Evolutionary conservation across 164 flowering plant species (phyloP).

Genomic region (Liquidambar formosana): DNA sequence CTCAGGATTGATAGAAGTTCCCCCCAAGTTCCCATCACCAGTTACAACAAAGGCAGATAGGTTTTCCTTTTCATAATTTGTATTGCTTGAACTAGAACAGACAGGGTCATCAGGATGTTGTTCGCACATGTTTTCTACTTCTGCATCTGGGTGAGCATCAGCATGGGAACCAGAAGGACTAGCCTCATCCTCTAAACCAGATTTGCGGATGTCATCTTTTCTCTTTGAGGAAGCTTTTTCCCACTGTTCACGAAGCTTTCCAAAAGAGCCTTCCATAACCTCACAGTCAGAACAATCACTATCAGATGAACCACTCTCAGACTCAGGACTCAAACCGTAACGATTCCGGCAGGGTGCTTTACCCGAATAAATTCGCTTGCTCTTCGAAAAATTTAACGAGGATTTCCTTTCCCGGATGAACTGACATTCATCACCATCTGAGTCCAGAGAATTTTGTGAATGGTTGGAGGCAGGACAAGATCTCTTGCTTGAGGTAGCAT

Average conservation of each 20-base stretch:
- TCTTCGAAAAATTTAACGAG: conserved; percentile 42
- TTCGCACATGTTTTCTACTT: conserved; percentile 19
- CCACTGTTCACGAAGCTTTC: conserved; percentile 67
- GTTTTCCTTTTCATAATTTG: conserved; percentile 16
- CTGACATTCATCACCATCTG: conserved; percentile 35
- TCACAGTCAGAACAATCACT: conserved; percentile 78
- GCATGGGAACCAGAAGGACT: conserved; percentile 33
- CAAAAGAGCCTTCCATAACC: conserved; percentile 55
- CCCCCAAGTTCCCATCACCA: conserved; percentile 6
- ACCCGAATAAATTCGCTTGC: conserved; percentile 33
- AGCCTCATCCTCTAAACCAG: conserved; percentile 28
- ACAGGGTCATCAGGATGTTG: conserved; percentile 17
- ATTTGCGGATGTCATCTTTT: conserved; percentile 23
- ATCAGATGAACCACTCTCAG: conserved; percentile 48
- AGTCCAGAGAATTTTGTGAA: conserved; percentile 17
- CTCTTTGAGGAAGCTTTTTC: conserved; percentile 58
- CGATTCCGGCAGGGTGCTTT: conserved; percentile 34
- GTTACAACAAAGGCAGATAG: conserved; percentile 12
- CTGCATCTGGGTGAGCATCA: conserved; percentile 23
- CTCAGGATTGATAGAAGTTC: conserved; percentile 1
- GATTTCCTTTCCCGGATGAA: conserved; percentile 24
- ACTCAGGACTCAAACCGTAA: conserved; percentile 38
- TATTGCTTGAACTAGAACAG: conserved; percentile 26
- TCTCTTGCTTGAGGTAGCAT: conserved; percentile 39
- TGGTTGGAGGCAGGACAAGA: conserved; percentile 16